Percentiles rank a stretch among this genome's conserved stretches.
Evolutionary conservation across 139 green algal species (phyloP).

Genomic region (Closterium sp.): DNA sequence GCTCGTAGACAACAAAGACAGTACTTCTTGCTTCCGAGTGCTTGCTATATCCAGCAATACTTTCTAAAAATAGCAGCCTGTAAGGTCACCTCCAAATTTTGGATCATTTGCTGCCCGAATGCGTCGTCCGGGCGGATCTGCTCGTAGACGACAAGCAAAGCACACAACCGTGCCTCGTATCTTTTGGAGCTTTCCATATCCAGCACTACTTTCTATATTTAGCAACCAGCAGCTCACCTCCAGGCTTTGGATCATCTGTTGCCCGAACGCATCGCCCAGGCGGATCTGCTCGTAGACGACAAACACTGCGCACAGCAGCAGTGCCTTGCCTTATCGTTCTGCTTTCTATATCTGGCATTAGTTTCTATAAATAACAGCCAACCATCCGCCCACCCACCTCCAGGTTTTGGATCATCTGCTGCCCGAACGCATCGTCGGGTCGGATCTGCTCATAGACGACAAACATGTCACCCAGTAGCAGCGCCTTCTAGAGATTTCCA

Average conservation of each 20-base stretch:
- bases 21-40: no score
- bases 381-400: constrained; percentile 21
- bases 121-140: background rate
- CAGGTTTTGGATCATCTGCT: constrained; percentile 39
- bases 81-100: constrained; percentile 43
- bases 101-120: constrained; percentile 5
- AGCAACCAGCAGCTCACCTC: no score
- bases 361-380: no score
- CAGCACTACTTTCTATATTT: no score
- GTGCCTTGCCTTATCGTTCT: background rate
- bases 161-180: no score
- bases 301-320: constrained; percentile 4
- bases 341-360: no score
- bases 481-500: no score
- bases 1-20: constrained; percentile 57
- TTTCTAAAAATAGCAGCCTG: no score
- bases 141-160: background rate
- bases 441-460: no score
- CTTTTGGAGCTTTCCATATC: no score
- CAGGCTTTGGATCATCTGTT: constrained; percentile 52
- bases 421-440: background rate
- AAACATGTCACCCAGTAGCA: no score
- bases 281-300: constrained; percentile 57
- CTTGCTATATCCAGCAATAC: no score
- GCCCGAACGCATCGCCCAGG: constrained; percentile 48